phyloP scores from a whole-genome alignment of 1,284 basidiomycete species.

The Heterobasidion parviporum region DNA sequence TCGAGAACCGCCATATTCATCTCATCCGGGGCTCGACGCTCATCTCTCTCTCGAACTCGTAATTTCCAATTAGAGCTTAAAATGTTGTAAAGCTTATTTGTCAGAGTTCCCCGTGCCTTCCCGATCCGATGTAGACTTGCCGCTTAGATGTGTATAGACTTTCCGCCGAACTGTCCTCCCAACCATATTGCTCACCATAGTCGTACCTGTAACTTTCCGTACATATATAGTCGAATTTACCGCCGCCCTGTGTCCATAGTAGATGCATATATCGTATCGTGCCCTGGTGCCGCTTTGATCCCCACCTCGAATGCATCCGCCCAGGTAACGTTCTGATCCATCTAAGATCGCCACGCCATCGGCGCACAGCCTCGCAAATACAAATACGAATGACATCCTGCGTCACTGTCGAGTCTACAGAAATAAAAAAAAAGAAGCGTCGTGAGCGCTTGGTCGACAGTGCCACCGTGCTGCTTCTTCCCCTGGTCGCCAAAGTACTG shows the following conservation, averaged over 20 bases:
- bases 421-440: neutral
- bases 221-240: too few relatives aligned
- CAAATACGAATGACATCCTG: too few relatives aligned
- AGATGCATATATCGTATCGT: too few relatives aligned
- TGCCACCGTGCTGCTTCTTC: neutral
- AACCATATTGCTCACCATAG: neutral
- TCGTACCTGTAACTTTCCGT: too few relatives aligned
- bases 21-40: neutral
- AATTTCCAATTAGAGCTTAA: neutral
- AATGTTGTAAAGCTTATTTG: neutral
- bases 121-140: neutral
- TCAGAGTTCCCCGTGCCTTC: neutral
- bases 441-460: neutral
- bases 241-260: too few relatives aligned
- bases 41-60: neutral
- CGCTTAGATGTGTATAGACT: neutral
- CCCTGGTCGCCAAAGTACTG: neutral
- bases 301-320: too few relatives aligned
- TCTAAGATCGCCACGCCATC: too few relatives aligned
- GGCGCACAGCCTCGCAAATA: too few relatives aligned
- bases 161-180: neutral
- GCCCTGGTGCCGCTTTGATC: too few relatives aligned
- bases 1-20: neutral
- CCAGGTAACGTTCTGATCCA: too few relatives aligned
- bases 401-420: neutral